These are phyloP conservation scores for Ustilago esculenta DNA, from an alignment of 1,284 basidiomycete genomes.

Conservation along the genomic window DNA sequence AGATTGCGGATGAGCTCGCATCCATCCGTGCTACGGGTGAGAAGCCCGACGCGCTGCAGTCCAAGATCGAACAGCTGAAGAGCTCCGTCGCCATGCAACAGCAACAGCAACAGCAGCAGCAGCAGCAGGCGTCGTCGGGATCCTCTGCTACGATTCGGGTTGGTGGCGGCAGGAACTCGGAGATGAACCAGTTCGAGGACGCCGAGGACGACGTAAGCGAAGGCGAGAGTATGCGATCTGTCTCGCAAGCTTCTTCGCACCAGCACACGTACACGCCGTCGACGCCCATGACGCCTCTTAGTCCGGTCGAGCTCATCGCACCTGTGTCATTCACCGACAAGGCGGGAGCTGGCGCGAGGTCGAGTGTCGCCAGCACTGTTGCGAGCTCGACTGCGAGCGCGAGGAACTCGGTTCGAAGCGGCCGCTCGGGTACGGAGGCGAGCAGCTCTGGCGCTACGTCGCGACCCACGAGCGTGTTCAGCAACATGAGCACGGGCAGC, in stretches of 20 bases:
- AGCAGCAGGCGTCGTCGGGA: conserved; percentile 10
- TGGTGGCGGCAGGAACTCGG: conserved; percentile 27
- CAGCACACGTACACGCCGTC: conserved; percentile 48
- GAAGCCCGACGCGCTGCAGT: conserved; percentile 69
- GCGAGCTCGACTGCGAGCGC: conserved; percentile 27
- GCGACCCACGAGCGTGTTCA: conserved; percentile 50
- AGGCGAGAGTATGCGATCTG: conserved; percentile 46
- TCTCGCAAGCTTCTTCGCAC: conserved; percentile 46
- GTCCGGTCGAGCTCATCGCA: conserved; percentile 49
- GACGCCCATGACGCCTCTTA: conserved; percentile 49
- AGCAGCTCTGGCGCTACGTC: conserved; percentile 29
- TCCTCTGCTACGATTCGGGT: conserved; percentile 1
- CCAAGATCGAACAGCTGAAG: conserved; percentile 68
- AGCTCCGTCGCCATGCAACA: conserved; percentile 60
- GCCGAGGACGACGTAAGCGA: conserved; percentile 70
- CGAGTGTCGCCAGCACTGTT: conserved; percentile 21
- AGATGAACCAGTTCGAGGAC: conserved; percentile 71
- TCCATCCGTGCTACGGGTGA: conserved; percentile 70
- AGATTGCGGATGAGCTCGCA: conserved; percentile 81
- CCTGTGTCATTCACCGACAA: conserved; percentile 45
- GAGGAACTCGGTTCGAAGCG: conserved; percentile 35
- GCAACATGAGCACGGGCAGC: conserved; percentile 45
- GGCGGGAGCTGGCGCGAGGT: conserved; percentile 8
- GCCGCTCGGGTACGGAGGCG: conserved; percentile 17
- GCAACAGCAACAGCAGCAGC: conserved; percentile 32